A percentile compares a stretch with the other conserved stretches of the same genome.
These are phyloP conservation scores for Ephemerocybe angulata DNA, from an alignment of 768 basidiomycete genomes.

Conservation along the genomic window DNA sequence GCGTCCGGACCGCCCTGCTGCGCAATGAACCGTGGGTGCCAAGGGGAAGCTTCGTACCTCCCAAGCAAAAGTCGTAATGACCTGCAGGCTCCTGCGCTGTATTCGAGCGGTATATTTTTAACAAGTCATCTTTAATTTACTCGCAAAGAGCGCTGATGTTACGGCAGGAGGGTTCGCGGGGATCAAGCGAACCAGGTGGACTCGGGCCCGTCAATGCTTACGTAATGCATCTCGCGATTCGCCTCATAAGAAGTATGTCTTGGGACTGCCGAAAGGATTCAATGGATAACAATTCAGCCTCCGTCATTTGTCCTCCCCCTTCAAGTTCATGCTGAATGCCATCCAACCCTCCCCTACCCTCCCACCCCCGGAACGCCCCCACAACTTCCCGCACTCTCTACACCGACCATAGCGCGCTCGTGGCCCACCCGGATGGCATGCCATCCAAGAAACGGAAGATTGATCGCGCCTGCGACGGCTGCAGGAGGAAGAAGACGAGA, in stretches of 20 bases:
- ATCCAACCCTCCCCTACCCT: slow-evolving; percentile 6
- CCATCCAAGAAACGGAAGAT: slow-evolving; percentile 41
- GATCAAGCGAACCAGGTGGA: slow-evolving; percentile 1
- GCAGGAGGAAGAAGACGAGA: slow-evolving; percentile 54
- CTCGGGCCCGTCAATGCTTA: not conserved
- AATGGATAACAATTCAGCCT: slow-evolving; percentile 3
- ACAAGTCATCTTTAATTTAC: too few relatives aligned
- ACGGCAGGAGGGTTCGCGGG: too few relatives aligned
- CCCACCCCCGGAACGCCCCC: slow-evolving; percentile 4
- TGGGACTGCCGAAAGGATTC: slow-evolving; percentile 3
- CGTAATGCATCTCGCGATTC: slow-evolving; percentile 1
- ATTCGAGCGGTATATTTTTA: too few relatives aligned
- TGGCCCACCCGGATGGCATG: not conserved
- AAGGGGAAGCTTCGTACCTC: too few relatives aligned
- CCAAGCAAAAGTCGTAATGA: too few relatives aligned
- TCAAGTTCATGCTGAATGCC: slow-evolving; percentile 6
- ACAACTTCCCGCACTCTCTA: not conserved
- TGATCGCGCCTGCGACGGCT: slow-evolving; percentile 58
- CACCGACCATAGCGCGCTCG: not conserved
- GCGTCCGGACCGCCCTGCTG: too few relatives aligned
- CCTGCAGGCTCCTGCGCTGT: too few relatives aligned
- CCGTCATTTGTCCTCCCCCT: slow-evolving; percentile 4
- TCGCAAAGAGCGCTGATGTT: too few relatives aligned
- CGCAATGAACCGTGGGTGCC: too few relatives aligned
- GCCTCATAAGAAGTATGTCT: not conserved